A percentile compares a stretch with the other conserved stretches of the same genome.
Evolutionary conservation across 2,329 filamentous ascomycete genomes (phyloP).

Genomic region (Fonsecaea monophora): DNA sequence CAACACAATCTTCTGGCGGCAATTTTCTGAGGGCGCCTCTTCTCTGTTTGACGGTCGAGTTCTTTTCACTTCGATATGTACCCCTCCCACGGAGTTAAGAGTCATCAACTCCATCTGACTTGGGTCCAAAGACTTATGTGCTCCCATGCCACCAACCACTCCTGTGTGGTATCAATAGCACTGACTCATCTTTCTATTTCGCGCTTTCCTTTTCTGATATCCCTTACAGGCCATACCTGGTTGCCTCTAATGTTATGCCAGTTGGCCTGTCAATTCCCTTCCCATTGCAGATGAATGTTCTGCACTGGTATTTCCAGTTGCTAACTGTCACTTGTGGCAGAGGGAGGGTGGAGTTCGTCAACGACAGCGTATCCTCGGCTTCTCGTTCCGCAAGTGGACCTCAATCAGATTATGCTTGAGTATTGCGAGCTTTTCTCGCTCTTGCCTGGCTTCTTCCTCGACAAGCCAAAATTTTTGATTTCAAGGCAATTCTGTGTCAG

Average conservation of each 20-base stretch:
- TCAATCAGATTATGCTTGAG: neutral
- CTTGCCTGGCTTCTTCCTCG: neutral
- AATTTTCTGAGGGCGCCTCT: neutral
- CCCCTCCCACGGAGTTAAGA: slow-evolving; percentile 12
- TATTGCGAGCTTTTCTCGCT: neutral
- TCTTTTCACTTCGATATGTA: neutral
- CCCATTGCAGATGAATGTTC: neutral
- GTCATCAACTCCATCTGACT: slow-evolving; percentile 17
- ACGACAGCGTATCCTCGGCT: neutral
- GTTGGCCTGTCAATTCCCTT: neutral
- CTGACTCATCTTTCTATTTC: slow-evolving; percentile 15
- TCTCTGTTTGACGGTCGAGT: neutral
- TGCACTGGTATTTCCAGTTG: neutral
- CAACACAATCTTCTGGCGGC: neutral
- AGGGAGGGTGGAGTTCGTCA: neutral
- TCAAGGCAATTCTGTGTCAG: neutral
- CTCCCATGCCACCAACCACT: neutral
- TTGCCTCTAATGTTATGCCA: neutral
- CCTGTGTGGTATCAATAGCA: slow-evolving; percentile 3
- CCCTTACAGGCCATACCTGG: neutral
- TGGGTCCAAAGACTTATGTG: slow-evolving; percentile 2
- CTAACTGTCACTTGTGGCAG: neutral
- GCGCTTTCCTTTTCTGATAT: neutral
- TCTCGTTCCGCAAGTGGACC: neutral
- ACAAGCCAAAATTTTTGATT: neutral